phyloP scores from a whole-genome alignment of 192 early-diverging fungal species.

The Mortierella alpina region DNA sequence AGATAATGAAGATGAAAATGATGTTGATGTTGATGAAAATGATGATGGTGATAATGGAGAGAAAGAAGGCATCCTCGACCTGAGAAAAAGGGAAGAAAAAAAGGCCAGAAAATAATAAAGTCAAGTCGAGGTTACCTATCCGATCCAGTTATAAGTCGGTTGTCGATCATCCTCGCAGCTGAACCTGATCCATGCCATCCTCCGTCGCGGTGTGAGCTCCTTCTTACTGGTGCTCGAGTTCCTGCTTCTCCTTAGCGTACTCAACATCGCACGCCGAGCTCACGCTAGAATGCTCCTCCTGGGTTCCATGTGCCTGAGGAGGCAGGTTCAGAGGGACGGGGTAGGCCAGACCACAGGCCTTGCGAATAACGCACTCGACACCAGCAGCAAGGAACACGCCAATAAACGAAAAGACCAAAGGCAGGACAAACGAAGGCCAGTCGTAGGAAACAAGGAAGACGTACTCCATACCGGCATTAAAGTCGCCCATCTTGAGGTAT shows the following conservation, averaged over 20 bases:
- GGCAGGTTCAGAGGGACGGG: constrained; percentile 29
- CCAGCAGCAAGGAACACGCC: constrained; percentile 35
- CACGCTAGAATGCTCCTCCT: constrained; percentile 6
- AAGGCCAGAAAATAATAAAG: not conserved
- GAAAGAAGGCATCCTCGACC: not conserved
- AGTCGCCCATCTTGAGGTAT: constrained; percentile 37
- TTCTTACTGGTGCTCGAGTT: no score
- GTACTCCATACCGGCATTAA: constrained; percentile 45
- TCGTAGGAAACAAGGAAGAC: constrained; percentile 48
- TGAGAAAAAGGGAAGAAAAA: constrained; percentile 1
- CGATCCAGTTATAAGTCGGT: not conserved
- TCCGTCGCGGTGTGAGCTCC: no score
- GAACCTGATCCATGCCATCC: not conserved
- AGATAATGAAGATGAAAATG: no score
- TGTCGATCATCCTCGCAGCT: not conserved
- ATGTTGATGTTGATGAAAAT: no score
- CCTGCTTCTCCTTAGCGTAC: constrained; percentile 16
- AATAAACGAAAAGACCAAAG: constrained; percentile 39
- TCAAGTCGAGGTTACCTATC: constrained; percentile 29
- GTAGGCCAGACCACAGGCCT: constrained; percentile 34
- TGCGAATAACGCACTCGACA: constrained; percentile 38
- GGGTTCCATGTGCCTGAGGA: constrained; percentile 5
- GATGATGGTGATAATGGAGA: no score
- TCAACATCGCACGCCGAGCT: constrained; percentile 22
- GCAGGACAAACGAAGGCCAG: constrained; percentile 52